Base-by-base conservation (phyloP, 257 asterid species). In the Penstemon barbatus region DNA sequence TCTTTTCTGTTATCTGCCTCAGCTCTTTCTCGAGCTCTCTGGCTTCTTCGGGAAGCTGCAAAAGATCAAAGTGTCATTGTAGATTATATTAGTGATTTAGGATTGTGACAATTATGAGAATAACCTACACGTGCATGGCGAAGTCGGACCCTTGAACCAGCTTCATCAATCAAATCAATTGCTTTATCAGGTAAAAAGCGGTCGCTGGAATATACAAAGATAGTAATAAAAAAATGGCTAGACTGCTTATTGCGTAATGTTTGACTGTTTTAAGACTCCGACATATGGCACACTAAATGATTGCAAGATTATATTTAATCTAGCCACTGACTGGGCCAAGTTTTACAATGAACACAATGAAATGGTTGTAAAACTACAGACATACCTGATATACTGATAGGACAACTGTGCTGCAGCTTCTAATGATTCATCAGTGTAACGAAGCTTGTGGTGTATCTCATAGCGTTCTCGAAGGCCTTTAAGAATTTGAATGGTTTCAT, bases 111-210 rank as follows among this genome's bases (percentile, higher is more conserved):
- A 15, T 15, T 15, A 4, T 67, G 56, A 45, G 12, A 71, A 61
- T 39, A 48, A 46, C 56, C 69, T 56, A 87, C 99, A 92, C 90
- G 97, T 5, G 99, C 99, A 83, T 93, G 99, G 59, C 91, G 97
- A 73, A 93, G 97, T 77, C 99, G 80, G 75, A 93, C 99, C 63
- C 99, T 89, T 43, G 99, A 93, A 70, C 99, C 97, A 71, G 99
- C 99, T 79, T 93, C 99, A 82, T 93, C 99, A 46, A 93, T 74
- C 95, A 93, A 83, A 83, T 93, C 99, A 64, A 93, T 93, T 49
- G 99, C 99, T 82, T 93, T 93, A 63, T 93, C 99, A 44, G 99
- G 99, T 81, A 93, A 78, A 78, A 93, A 93, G 11, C 99, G 99
- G 71, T 93, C 99, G 74, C 99, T 93, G 91, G 61, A 79, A 85